Evolutionary conservation across 2,329 filamentous ascomycete species (phyloP).

Genomic region (Helicocarpus griseus): DNA sequence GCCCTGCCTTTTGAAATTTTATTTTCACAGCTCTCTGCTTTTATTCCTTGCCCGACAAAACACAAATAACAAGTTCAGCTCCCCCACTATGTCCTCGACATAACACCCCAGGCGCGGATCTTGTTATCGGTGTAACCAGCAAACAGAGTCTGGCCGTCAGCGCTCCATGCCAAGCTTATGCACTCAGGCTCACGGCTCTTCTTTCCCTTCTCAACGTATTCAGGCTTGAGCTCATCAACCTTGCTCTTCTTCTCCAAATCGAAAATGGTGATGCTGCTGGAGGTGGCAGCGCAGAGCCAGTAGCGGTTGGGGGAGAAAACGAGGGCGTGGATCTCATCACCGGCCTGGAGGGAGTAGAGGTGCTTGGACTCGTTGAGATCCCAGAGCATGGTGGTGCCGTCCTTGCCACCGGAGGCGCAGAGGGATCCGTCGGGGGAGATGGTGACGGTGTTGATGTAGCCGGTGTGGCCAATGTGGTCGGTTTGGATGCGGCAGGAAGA

Average conservation of each 20-base stretch:
- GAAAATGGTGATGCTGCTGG: constrained; percentile 99
- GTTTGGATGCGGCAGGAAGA: constrained; percentile 99
- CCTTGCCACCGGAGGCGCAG: constrained; percentile 98
- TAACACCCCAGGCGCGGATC: constrained; percentile 95
- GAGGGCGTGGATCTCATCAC: constrained; percentile 99
- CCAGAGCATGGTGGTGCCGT: constrained; percentile 99
- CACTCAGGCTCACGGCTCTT: constrained; percentile 99
- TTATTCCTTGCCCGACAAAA: neutral
- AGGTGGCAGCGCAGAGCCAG: constrained; percentile 98
- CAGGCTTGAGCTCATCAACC: constrained; percentile 99
- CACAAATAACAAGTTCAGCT: constrained; percentile 3
- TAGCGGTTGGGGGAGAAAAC: constrained; percentile 99
- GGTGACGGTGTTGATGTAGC: constrained; percentile 99
- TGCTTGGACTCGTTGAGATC: constrained; percentile 99
- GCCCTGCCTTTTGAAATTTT: too few species aligned
- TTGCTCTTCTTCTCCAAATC: constrained; percentile 99
- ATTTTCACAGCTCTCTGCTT: neutral
- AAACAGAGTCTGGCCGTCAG: constrained; percentile 98
- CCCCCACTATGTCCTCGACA: constrained; percentile 69
- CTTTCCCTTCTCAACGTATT: constrained; percentile 93
- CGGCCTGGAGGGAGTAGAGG: constrained; percentile 98
- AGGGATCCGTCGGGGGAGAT: constrained; percentile 99
- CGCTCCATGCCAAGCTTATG: constrained; percentile 92
- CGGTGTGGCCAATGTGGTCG: constrained; percentile 99
- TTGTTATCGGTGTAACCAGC: constrained; percentile 99